Conservation (phyloP, 352 stramenopile species). For the Phytophthora crassamura region DNA sequence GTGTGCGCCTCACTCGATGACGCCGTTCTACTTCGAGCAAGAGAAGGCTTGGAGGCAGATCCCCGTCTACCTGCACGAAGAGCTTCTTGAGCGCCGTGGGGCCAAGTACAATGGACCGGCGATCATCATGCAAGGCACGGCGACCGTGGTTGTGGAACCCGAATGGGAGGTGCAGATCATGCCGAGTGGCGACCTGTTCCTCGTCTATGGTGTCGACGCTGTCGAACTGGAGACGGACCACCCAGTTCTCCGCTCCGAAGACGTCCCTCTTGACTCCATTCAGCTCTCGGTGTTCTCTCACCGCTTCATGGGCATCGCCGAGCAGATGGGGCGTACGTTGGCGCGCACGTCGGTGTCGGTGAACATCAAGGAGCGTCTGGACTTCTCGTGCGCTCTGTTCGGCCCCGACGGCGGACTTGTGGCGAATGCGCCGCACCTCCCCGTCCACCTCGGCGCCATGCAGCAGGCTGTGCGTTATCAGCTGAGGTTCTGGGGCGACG, state of each 20-base stretch:
- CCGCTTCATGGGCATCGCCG: constrained; percentile 99
- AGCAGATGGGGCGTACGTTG: constrained; percentile 99
- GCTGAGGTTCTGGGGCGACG: constrained; percentile 88
- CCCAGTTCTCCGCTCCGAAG: constrained; percentile 26
- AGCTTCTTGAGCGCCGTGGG: constrained; percentile 79
- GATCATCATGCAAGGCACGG: constrained; percentile 99
- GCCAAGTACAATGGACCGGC: constrained; percentile 88
- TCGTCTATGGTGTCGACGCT: constrained; percentile 64
- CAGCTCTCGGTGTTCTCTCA: constrained; percentile 97
- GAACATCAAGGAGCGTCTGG: constrained; percentile 99
- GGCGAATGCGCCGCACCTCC: constrained; percentile 98
- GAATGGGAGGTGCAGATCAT: constrained; percentile 95
- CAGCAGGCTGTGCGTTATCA: constrained; percentile 97
- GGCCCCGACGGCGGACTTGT: constrained; percentile 98
- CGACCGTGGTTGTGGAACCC: constrained; percentile 97
- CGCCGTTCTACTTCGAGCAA: constrained; percentile 82
- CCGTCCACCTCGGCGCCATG: constrained; percentile 99
- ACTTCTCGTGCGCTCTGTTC: constrained; percentile 99
- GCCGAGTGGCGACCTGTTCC: constrained; percentile 94
- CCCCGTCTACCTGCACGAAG: constrained; percentile 94
- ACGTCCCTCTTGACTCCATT: constrained; percentile 93
- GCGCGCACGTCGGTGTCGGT: constrained; percentile 97
- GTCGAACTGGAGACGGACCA: constrained; percentile 32
- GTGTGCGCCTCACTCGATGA: constrained; percentile 63
- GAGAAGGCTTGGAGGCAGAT: constrained; percentile 83